phyloP scores from a whole-genome alignment of 2,329 filamentous ascomycete genomes.

The Colletotrichum falcatum region DNA sequence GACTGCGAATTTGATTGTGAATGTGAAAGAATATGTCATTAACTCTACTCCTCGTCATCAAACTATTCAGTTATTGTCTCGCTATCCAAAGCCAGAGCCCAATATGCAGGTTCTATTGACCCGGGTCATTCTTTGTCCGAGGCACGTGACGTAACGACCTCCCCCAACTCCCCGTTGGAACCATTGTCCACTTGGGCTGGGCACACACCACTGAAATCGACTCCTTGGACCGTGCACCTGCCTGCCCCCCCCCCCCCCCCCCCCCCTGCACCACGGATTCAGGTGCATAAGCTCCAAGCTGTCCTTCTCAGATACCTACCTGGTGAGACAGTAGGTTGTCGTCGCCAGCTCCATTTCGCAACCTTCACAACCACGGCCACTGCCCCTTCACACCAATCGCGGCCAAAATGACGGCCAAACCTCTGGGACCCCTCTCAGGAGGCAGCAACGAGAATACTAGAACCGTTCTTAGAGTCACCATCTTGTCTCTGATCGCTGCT shows the following conservation, averaged over 20 bases:
- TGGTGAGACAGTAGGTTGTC: conserved; percentile 35
- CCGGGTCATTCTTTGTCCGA: conserved; percentile 36
- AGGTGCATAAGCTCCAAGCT: conserved; percentile 57
- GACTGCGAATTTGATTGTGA: neutral
- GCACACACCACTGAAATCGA: conserved; percentile 18
- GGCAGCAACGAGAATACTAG: conserved; percentile 85
- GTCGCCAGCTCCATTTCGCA: conserved; percentile 39
- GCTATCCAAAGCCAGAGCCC: too few species aligned
- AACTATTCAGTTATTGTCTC: neutral
- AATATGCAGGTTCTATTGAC: neutral
- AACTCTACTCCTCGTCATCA: too few species aligned
- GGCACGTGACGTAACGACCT: conserved; percentile 21
- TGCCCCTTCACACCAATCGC: conserved; percentile 44
- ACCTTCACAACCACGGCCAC: conserved; percentile 39
- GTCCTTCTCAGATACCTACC: conserved; percentile 50
- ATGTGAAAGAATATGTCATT: neutral
- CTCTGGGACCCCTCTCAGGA: conserved; percentile 73
- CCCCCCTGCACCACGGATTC: conserved; percentile 37
- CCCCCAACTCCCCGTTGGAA: too few species aligned
- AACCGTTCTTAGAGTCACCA: conserved; percentile 87
- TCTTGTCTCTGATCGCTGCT: conserved; percentile 89
- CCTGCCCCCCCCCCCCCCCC: too few species aligned
- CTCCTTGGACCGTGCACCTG: conserved; percentile 34
- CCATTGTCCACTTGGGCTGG: too few species aligned
- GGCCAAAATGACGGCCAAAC: conserved; percentile 59